These are phyloP conservation scores for Aspergillus spinulosporus DNA, from an alignment of 2,329 filamentous ascomycete genomes.

Conservation along the genomic window DNA sequence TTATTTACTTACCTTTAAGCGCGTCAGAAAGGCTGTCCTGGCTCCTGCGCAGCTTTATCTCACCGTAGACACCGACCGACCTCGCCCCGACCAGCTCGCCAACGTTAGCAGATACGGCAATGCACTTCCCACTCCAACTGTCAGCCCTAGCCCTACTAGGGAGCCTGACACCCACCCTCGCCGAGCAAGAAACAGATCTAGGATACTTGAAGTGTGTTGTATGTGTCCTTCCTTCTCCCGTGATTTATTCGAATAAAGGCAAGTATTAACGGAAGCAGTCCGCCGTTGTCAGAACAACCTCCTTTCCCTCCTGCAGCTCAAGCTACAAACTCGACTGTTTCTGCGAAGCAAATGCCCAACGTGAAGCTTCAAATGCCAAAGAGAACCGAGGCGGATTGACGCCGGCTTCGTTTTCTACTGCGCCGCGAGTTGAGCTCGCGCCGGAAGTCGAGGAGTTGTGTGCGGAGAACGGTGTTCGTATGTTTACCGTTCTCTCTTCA, in stretches of 20 bases:
- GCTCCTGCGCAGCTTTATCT: not conserved
- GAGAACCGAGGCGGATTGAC: not conserved
- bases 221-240: not conserved
- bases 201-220: constrained; percentile 18
- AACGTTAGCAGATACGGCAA: not conserved
- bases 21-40: too few relatives aligned
- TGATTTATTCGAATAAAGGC: too few relatives aligned
- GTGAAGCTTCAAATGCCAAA: not conserved
- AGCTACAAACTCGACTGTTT: constrained; percentile 19
- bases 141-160: constrained; percentile 15
- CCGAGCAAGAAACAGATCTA: not conserved
- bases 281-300: constrained; percentile 9
- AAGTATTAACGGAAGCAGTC: constrained; percentile 2
- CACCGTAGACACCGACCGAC: not conserved
- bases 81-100: not conserved
- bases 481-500: not conserved
- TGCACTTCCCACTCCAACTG: constrained; percentile 6
- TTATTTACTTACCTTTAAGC: not conserved
- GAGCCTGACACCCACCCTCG: not conserved
- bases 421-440: not conserved
- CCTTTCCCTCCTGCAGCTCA: constrained; percentile 11
- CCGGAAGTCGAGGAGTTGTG: constrained; percentile 5
- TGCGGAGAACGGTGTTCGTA: constrained; percentile 15
- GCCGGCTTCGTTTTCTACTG: not conserved
- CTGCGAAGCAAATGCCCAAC: constrained; percentile 7